Conservation (phyloP, 2,329 filamentous ascomycete genomes). For the Aureobasidium vineae region DNA sequence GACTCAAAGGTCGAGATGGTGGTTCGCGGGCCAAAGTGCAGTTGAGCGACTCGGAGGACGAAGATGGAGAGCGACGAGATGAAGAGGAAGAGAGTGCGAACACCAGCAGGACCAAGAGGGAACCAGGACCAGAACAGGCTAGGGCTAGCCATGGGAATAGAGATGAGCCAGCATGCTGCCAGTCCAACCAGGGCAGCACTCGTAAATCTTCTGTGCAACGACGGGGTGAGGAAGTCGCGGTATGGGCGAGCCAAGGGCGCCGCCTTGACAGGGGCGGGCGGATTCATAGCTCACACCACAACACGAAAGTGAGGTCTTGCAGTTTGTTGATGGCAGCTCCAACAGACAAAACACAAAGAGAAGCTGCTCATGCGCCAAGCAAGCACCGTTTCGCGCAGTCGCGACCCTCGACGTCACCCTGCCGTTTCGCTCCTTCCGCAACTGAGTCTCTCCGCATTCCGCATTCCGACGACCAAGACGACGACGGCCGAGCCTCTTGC, state of each 20-base stretch:
- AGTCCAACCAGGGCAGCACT: slow-evolving; percentile 70
- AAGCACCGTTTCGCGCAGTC: slow-evolving; percentile 19
- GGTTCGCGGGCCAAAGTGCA: slow-evolving; percentile 54
- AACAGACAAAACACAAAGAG: slow-evolving; percentile 12
- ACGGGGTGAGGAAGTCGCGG: slow-evolving; percentile 87
- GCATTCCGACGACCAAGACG: slow-evolving; percentile 7
- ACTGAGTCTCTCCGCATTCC: slow-evolving; percentile 21
- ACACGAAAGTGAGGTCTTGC: background rate
- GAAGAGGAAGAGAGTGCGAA: slow-evolving; percentile 74
- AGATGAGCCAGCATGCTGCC: slow-evolving; percentile 68
- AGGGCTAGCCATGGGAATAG: slow-evolving; percentile 59
- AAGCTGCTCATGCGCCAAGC: slow-evolving; percentile 25
- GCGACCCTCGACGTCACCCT: slow-evolving; percentile 1
- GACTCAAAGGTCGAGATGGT: slow-evolving; percentile 66
- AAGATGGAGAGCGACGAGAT: slow-evolving; percentile 73
- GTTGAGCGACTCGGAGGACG: slow-evolving; percentile 68
- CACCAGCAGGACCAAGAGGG: slow-evolving; percentile 71
- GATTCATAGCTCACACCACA: slow-evolving; percentile 1
- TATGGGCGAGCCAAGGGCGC: slow-evolving; percentile 53
- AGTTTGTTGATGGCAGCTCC: slow-evolving; percentile 9
- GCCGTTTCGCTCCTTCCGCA: slow-evolving; percentile 1
- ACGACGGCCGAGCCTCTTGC: background rate
- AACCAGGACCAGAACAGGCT: slow-evolving; percentile 76
- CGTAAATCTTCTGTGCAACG: slow-evolving; percentile 81
- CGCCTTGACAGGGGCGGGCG: slow-evolving; percentile 7